phyloP scores from a whole-genome alignment of 805 yeast species.

The Candida alai region DNA sequence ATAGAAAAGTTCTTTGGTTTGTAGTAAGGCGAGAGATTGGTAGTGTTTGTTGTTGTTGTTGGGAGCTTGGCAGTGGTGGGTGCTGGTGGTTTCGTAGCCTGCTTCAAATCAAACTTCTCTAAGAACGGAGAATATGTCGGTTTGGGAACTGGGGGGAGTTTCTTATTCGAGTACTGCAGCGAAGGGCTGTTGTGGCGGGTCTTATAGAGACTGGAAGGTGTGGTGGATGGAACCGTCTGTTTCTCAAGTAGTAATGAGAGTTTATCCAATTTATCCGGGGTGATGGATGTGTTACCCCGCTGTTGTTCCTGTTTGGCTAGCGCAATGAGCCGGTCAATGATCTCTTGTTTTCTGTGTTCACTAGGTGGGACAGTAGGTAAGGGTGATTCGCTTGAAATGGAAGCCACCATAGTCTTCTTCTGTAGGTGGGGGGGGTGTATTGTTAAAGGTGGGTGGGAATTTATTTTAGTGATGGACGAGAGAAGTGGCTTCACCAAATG shows the following conservation, averaged over 20 bases:
- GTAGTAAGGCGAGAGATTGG: not conserved
- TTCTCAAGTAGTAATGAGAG: conserved; percentile 23
- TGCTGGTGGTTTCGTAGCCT: not conserved
- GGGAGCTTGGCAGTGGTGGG: no score
- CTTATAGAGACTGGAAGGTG: no score
- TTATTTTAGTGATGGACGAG: no score
- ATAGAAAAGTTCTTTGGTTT: conserved; percentile 20
- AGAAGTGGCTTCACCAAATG: no score
- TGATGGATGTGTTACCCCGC: conserved; percentile 34
- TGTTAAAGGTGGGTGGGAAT: no score
- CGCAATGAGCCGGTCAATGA: conserved; percentile 24
- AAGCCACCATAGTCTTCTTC: no score
- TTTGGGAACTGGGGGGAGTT: conserved; percentile 15
- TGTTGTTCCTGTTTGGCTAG: conserved; percentile 36
- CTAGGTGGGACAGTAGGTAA: not conserved
- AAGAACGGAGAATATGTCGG: conserved; percentile 34
- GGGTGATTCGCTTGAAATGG: no score
- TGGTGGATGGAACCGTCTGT: conserved; percentile 3
- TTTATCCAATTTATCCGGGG: conserved; percentile 33
- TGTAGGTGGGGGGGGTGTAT: no score
- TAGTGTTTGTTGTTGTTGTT: not conserved
- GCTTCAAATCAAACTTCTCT: conserved; percentile 26
- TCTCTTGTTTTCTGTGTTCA: conserved; percentile 19
- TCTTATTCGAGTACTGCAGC: conserved; percentile 9
- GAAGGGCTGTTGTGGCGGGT: conserved; percentile 1